phyloP scores from a whole-genome alignment of 192 early-diverging fungal genomes.

The Backusella liffmaniae region DNA sequence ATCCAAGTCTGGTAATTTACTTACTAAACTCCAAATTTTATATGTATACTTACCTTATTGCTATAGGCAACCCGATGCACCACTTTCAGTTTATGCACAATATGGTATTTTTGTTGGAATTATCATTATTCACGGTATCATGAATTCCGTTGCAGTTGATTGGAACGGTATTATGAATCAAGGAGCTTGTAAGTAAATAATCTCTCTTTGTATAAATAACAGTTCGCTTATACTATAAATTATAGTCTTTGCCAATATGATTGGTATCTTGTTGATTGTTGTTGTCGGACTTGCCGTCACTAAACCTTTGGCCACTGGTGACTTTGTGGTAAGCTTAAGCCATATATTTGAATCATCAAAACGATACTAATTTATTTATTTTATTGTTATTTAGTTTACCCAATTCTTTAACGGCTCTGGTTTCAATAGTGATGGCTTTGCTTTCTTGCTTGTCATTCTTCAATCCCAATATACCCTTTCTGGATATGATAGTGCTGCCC shows the following conservation, averaged over 20 bases:
- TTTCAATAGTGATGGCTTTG: constrained; percentile 45
- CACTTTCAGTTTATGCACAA: constrained; percentile 41
- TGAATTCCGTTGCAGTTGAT: constrained; percentile 49
- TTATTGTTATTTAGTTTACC: constrained; percentile 4
- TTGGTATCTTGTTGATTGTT: constrained; percentile 36
- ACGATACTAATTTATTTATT: neutral
- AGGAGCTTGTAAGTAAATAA: constrained; percentile 39
- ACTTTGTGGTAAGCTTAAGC: constrained; percentile 13
- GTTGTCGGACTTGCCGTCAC: constrained; percentile 30
- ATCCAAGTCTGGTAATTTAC: constrained; percentile 30
- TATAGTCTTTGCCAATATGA: constrained; percentile 34
- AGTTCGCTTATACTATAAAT: neutral
- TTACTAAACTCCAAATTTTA: neutral
- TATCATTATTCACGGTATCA: constrained; percentile 47
- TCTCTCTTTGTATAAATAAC: neutral
- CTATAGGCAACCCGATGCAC: constrained; percentile 30
- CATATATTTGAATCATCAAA: neutral
- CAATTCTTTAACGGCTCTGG: constrained; percentile 47
- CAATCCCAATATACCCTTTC: constrained; percentile 57
- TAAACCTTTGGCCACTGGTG: constrained; percentile 18
- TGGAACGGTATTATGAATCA: constrained; percentile 49
- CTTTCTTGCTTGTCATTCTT: constrained; percentile 50
- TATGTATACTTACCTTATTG: neutral
- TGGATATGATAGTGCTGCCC: constrained; percentile 47
- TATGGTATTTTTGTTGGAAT: constrained; percentile 54